A percentile compares a stretch with the other conserved stretches of the same genome.
phyloP scores from a whole-genome alignment of 2,329 filamentous ascomycete genomes.

The Cladosporium phlei region DNA sequence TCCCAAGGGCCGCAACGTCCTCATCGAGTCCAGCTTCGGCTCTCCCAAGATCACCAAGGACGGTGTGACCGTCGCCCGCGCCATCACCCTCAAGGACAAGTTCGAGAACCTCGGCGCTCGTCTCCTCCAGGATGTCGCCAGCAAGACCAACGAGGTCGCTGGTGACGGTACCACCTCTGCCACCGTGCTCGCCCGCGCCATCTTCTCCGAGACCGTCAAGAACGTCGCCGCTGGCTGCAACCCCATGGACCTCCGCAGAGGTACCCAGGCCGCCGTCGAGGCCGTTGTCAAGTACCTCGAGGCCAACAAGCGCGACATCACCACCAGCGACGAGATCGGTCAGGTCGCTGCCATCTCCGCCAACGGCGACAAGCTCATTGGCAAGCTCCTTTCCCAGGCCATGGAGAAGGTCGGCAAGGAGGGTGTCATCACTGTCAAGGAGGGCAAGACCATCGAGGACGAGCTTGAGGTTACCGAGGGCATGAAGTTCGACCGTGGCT shows the following conservation, averaged over 20 bases:
- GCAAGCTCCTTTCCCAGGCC: slow-evolving; percentile 90
- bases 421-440: slow-evolving; percentile 99
- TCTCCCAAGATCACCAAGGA: slow-evolving; percentile 98
- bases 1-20: slow-evolving; percentile 95
- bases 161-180: slow-evolving; percentile 98
- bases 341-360: slow-evolving; percentile 98
- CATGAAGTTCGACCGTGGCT: slow-evolving; percentile 99
- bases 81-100: slow-evolving; percentile 92
- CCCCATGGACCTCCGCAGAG: slow-evolving; percentile 96
- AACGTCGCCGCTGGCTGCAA: slow-evolving; percentile 99
- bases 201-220: slow-evolving; percentile 99
- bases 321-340: slow-evolving; percentile 91
- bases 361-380: slow-evolving; percentile 93
- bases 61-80: slow-evolving; percentile 59
- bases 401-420: slow-evolving; percentile 99
- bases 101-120: slow-evolving; percentile 98
- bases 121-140: slow-evolving; percentile 94
- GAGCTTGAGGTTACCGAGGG: slow-evolving; percentile 99
- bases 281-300: slow-evolving; percentile 91
- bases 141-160: slow-evolving; percentile 98
- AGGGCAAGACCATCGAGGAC: slow-evolving; percentile 96
- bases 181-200: slow-evolving; percentile 91
- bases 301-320: slow-evolving; percentile 96
- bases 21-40: slow-evolving; percentile 98
- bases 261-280: slow-evolving; percentile 94